Evolutionary conservation across 768 basidiomycete species (phyloP).

Genomic region (Kwoniella europaea): DNA sequence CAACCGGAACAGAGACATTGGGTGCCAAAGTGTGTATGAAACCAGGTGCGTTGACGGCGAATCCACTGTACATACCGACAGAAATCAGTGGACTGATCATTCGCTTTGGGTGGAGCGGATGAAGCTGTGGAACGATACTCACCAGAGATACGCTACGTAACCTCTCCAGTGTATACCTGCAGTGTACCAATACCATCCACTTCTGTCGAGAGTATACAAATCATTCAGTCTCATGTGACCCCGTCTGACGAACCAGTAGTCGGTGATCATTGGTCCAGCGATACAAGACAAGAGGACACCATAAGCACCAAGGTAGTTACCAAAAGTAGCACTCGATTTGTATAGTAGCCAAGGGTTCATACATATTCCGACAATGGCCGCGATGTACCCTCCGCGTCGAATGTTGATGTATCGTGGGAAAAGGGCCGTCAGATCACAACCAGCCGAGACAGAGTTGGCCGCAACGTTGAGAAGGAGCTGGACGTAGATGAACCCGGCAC

Average conservation of each 20-base stretch:
- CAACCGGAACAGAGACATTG: conserved; percentile 64
- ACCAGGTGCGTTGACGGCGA: conserved; percentile 80
- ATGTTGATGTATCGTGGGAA: conserved; percentile 81
- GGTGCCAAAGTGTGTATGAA: conserved; percentile 72
- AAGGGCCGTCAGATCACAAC: conserved; percentile 79
- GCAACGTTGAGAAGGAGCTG: conserved; percentile 64
- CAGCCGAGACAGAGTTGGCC: conserved; percentile 80
- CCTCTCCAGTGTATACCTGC: conserved; percentile 73
- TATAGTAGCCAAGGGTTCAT: conserved; percentile 69
- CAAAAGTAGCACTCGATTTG: conserved; percentile 74
- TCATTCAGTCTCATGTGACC: conserved; percentile 75
- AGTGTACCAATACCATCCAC: conserved; percentile 77
- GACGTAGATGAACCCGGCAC: conserved; percentile 77
- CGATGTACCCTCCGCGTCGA: conserved; percentile 80
- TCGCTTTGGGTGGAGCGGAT: neutral
- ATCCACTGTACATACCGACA: conserved; percentile 67
- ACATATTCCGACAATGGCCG: conserved; percentile 74
- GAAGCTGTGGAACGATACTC: neutral
- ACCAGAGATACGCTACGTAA: conserved; percentile 57
- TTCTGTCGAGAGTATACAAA: conserved; percentile 66
- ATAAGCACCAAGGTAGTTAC: conserved; percentile 80
- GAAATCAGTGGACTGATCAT: conserved; percentile 66
- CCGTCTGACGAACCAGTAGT: conserved; percentile 75
- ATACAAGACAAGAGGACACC: conserved; percentile 73
- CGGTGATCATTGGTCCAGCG: conserved; percentile 79